Evolutionary conservation across 768 basidiomycete species (phyloP), one percentile per base, ranked within the genome.

Genomic region (Rhizopogon salebrosus): DNA sequence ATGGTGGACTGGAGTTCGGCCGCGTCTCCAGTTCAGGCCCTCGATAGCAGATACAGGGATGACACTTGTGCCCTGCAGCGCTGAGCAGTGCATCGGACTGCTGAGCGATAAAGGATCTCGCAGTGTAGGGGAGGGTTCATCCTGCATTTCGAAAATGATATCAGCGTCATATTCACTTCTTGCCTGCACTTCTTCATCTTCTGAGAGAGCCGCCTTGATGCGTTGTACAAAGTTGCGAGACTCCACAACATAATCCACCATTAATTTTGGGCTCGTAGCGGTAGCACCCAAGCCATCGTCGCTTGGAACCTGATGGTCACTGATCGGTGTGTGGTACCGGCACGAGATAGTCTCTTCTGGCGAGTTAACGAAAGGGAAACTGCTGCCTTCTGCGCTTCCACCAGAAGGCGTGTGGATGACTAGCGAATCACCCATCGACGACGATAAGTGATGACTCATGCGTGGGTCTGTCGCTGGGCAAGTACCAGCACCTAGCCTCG

Each of bases 181-280:
- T 16, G 75, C 78, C 18, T 74, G 72, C 13, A 46, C 45, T 43
- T 76, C 73, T 37, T 72, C 72, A 24, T 36, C 52, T 4, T 60
- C 67, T 45, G 89, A 89, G 59, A 83, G 87, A 62, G 87, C 84
- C 61, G 82, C 79, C 60, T 85, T 85, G 64, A 91, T 90, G 62
- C 86, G 80, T 61, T 87, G 77, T 89, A 92, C 90, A 41, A 91
- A 77, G 31, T 79, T 82, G 56, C 71, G 80, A 29, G 87, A 86
- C 69, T 89, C 91, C 40, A 85, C 85, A 13, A 90, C 80, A 64
- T 91, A 91, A 57, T 90, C 88, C 54, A 78, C 80, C 56, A 65
- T n/a, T n/a, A n/a, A n/a, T n/a, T n/a, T 74, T 0, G 80, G 80
- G 26, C 82, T 77, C 11, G 78, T 70, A 9, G 84, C 72, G 10